These are phyloP conservation scores for Monosporascus sp. DNA, from an alignment of 2,329 filamentous ascomycete genomes.

Conservation along the genomic window DNA sequence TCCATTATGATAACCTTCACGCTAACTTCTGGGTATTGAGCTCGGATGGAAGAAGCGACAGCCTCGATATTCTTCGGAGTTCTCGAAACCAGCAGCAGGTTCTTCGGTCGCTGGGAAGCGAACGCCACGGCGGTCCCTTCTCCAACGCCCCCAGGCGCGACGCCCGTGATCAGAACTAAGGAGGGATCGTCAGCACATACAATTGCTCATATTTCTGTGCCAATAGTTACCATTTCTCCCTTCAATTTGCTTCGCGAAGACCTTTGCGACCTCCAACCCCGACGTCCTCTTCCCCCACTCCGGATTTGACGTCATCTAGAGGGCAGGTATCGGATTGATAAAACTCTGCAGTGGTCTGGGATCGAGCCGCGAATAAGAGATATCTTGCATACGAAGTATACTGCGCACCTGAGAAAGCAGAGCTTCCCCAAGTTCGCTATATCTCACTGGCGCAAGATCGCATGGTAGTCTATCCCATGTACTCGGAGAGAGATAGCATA, in stretches of 20 bases:
- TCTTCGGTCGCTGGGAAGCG: slow-evolving; percentile 35
- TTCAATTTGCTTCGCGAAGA: slow-evolving; percentile 19
- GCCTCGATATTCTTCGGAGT: slow-evolving; percentile 35
- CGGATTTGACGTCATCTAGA: slow-evolving; percentile 21
- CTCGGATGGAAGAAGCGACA: slow-evolving; percentile 31
- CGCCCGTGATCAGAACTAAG: slow-evolving; percentile 36
- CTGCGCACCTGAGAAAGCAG: too few relatives aligned
- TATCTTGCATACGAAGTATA: neutral
- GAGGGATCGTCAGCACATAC: slow-evolving; percentile 8
- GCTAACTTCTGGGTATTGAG: slow-evolving; percentile 27
- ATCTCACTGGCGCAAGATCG: neutral
- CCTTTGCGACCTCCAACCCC: slow-evolving; percentile 28
- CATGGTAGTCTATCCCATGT: neutral
- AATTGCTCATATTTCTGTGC: slow-evolving; percentile 10
- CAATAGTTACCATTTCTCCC: slow-evolving; percentile 19
- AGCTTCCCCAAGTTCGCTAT: neutral
- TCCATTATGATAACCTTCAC: slow-evolving; percentile 31
- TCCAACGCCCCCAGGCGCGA: slow-evolving; percentile 37
- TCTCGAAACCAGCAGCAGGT: slow-evolving; percentile 40
- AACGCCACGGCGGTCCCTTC: slow-evolving; percentile 35
- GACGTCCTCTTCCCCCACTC: slow-evolving; percentile 26
- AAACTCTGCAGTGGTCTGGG: neutral
- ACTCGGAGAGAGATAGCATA: neutral
- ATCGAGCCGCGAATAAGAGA: neutral
- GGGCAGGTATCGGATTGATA: neutral